Evolutionary conservation across 495 filamentous ascomycete species (phyloP), one percentile per base, ranked within the genome.

Genomic region (Saxophila tyrrhenica): DNA sequence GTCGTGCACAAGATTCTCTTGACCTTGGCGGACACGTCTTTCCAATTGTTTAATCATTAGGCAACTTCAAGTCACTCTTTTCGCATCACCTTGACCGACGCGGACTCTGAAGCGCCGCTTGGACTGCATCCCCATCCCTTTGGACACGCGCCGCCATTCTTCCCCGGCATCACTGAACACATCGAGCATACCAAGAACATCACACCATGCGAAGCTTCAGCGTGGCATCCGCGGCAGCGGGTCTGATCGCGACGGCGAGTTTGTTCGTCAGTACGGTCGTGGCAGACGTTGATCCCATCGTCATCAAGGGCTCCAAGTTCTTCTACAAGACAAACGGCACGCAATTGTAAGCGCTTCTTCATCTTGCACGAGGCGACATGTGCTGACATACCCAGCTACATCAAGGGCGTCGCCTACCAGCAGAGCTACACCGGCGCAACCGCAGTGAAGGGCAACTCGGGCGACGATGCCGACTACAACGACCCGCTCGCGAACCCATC

Each of bases 331-430:
- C 72, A 60, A 84, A 83, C 67, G 74, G 80, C 62, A 83, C 79
- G 11, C 83, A 98, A 73, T 98, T 98, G 77, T 84, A 70, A 66
- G 80, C 65, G 35, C 19, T 24, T 8, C 23, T 49, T 25, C 21
- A n/a, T n/a, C n/a, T n/a, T n/a, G n/a, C n/a, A n/a, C n/a, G 42
- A 25, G 21, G 51, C 19, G n/a, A 39, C 17, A 20, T 45, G 42
- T 20, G n/a, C n/a, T n/a, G n/a, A 45, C 42, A 9, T 11, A 11
- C 25, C 51, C 49, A 82, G 79, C 67, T 84, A 73, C 62, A 87
- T 97, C 57, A 84, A 82, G 54, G 92, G 92, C 60, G 76, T 98
- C 53, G 92, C 92, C 39, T 98, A 98, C 69, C 92, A 84, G 66
- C 75, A 52, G 69, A 76, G 79, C 70, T 77, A 75, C 56, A 71